Evolutionary conservation across 345 rosid species (phyloP), one percentile per base, ranked within the genome.

Genomic region (Carallia brachiata): DNA sequence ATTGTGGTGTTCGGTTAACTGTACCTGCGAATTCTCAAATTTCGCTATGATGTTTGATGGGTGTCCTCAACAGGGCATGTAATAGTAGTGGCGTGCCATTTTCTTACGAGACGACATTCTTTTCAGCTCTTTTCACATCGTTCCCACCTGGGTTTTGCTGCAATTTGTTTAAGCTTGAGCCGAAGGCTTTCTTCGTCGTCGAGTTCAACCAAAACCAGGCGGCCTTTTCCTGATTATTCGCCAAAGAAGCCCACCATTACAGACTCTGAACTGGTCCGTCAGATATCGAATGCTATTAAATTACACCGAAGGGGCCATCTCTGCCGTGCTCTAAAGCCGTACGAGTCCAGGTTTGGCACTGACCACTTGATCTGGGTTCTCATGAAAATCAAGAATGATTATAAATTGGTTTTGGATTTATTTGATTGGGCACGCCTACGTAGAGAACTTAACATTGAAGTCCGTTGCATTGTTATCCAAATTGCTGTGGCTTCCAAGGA

Each of bases 341-440:
- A 81, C 62, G 92, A 92, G 73, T 75, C 90, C 71, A 89, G 82
- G 66, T 89, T 88, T 81, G 87, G 86, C 68, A 62, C 89, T 34
- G 90, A 95, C 73, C 93, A 95, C 61, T 75, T 95, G 55, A 85
- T 95, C 73, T 95, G 97, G 99, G 93, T 92, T 75, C 82, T 95
- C 60, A 83, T 88, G 96, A 86, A 85, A 77, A 90, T 95, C 66
- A 88, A 68, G 82, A 73, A 61, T 70, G 95, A 95, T 67, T 95
- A 87, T 77, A 70, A 67, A 57, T 71, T 89, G 75, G 93, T 85
- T 81, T 82, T 92, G 74, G 90, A 86, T 75, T 95, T 95, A 82
- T 90, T 92, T 71, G 80, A 86, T 16, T 95, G 99, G 97, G 93
- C 90, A 60, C 73, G 89, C 72, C 75, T 80, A 6, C 87, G 80